Percentiles rank a stretch among this genome's conserved stretches.
These are phyloP conservation scores for Aureobasidium sp. DNA, from an alignment of 2,329 filamentous ascomycete species.

Conservation along the genomic window DNA sequence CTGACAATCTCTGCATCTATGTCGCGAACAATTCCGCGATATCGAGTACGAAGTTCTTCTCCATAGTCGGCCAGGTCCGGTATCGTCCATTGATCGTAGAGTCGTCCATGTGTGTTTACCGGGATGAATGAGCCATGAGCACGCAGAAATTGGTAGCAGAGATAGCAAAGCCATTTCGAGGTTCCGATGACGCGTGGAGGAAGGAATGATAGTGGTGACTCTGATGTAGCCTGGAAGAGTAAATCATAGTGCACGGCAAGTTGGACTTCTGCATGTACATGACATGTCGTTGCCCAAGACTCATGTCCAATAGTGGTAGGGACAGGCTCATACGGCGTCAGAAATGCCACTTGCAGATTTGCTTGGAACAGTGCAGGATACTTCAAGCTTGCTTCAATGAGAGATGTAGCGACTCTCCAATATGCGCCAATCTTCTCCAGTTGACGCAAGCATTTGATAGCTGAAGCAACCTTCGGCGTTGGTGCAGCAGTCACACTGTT, in stretches of 20 bases:
- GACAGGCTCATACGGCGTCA: constrained; percentile 1
- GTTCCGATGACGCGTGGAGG: not conserved
- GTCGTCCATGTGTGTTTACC: not conserved
- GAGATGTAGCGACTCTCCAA: not conserved
- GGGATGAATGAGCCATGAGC: not conserved
- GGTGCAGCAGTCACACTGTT: not conserved
- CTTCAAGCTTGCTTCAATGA: not conserved
- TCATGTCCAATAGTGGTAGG: constrained; percentile 1
- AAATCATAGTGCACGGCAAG: constrained; percentile 9
- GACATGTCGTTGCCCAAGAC: constrained; percentile 7
- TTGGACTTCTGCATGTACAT: constrained; percentile 14
- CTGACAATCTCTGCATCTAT: not conserved
- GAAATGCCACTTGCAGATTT: not conserved
- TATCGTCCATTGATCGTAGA: constrained; percentile 15
- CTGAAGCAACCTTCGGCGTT: not conserved
- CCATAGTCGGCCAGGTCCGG: constrained; percentile 2
- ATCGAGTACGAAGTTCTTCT: not conserved
- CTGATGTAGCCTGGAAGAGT: not conserved
- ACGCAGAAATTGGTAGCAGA: constrained; percentile 3
- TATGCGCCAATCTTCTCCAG: constrained; percentile 8
- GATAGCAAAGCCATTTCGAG: constrained; percentile 13
- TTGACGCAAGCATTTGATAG: constrained; percentile 12
- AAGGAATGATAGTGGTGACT: not conserved
- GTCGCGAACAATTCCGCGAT: not conserved
- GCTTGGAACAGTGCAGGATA: not conserved